These are phyloP conservation scores for Brettanomyces bruxellensis DNA, from an alignment of 805 yeast genomes.

Conservation along the genomic window DNA sequence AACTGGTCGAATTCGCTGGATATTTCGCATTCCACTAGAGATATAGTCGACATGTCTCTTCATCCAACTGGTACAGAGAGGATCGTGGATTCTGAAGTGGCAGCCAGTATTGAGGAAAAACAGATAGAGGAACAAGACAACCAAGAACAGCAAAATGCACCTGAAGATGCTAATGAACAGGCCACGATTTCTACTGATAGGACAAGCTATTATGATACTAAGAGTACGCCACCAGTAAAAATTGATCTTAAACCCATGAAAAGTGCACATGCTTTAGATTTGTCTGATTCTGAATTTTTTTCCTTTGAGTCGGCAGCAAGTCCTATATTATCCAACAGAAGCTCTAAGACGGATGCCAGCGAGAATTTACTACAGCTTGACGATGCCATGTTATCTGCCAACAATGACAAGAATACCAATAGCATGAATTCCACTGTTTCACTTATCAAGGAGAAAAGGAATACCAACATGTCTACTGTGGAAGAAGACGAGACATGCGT, in stretches of 20 bases:
- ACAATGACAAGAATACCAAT: no score
- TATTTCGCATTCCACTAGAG: constrained; percentile 11
- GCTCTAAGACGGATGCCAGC: no score
- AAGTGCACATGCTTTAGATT: neutral
- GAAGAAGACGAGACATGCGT: no score
- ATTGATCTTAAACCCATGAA: constrained; percentile 2
- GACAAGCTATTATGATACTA: neutral
- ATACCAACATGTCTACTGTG: no score
- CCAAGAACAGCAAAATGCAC: constrained; percentile 3
- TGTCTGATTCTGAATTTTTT: neutral
- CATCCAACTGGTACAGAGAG: constrained; percentile 2
- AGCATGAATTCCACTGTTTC: no score
- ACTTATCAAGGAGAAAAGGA: no score
- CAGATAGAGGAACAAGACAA: neutral
- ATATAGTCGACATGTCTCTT: constrained; percentile 5
- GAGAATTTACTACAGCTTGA: no score
- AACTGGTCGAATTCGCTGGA: constrained; percentile 29
- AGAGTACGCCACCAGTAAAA: neutral
- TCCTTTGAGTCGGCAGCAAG: neutral
- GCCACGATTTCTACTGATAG: neutral
- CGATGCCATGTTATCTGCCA: no score
- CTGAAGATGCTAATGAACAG: constrained; percentile 4
- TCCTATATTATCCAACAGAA: no score
- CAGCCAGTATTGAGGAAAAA: neutral
- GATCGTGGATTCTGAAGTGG: neutral